Base-by-base conservation (phyloP, 176 grass and related monocot species). In the Paspalum vaginatum region DNA sequence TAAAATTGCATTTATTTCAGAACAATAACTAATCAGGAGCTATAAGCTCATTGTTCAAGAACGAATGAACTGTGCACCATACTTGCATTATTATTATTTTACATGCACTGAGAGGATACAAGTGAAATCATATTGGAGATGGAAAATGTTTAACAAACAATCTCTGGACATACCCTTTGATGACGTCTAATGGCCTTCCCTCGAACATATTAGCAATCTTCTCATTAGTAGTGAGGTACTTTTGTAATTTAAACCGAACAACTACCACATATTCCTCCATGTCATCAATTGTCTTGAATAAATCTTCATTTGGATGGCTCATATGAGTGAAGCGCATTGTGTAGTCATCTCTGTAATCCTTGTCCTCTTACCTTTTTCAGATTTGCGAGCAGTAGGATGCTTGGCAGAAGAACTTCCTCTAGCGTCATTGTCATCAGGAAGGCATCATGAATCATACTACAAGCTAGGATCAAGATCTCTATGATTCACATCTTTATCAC, bases 261-360 rank as follows among this genome's bases (percentile, higher is more conserved):
- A 65, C 18, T 43, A 68, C 11, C 12, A 41, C 40, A 9, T 45
- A 68, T 22, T 68, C 17, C 9, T 66, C 63, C 63, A 43, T 43
- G 27, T 2, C 15, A 66, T 66, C 63, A 66, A 66, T 66, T 43
- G 17, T 42, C 38, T 66, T 43, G 63, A 66, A 66, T 43, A 66
- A 42, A n/a, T 43, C 39, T n/a, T 66, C 63, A 66, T 66, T 20
- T 17, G 63, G 63, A 66, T 66, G 38, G 4, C 17, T 66, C 39
- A 43, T 21, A 16, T 63, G 60, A 38, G 60, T 63, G 13, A 63
- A 63, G 12, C 60, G 14, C 60, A 63, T 63, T 12, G 13, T 63
- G 2, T 63, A 21, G 18, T 56, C 20, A 56, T 18, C 20, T 57
- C 54, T 55, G 5, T n/a, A 12, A 56, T 38, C 65, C 45, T 68